Conservation (phyloP, 148 eudicot species). For the Beta vulgaris region DNA sequence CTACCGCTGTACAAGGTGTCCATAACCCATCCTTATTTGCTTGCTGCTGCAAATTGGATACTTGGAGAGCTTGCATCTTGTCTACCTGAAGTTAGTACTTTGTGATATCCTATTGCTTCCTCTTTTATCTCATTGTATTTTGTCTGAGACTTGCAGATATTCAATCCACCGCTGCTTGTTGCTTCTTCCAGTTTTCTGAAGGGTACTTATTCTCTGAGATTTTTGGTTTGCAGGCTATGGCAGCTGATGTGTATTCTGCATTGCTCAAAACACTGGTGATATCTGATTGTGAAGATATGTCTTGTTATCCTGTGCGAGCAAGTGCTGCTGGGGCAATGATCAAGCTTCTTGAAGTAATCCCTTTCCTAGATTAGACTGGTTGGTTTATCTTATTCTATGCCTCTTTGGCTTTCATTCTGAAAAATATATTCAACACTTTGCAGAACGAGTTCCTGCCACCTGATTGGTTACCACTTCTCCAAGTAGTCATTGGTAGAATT, state of each 20-base stretch:
- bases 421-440: slow-evolving; percentile 7
- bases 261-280: slow-evolving; percentile 54
- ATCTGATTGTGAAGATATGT: slow-evolving; percentile 50
- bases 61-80: slow-evolving; percentile 78
- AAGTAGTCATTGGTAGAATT: slow-evolving; percentile 54
- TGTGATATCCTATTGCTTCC: neutral
- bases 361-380: neutral
- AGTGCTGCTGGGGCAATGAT: slow-evolving; percentile 76
- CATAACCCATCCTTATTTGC: slow-evolving; percentile 43
- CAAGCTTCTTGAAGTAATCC: slow-evolving; percentile 59
- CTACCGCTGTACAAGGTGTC: slow-evolving; percentile 58
- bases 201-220: neutral
- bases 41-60: slow-evolving; percentile 79
- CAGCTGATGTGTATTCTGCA: slow-evolving; percentile 59
- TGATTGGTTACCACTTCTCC: slow-evolving; percentile 77
- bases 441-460: slow-evolving; percentile 75
- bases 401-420: slow-evolving; percentile 7
- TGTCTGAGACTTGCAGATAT: neutral
- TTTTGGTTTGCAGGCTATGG: slow-evolving; percentile 49
- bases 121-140: neutral
- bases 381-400: neutral
- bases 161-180: neutral
- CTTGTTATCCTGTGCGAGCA: slow-evolving; percentile 65
- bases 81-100: slow-evolving; percentile 59
- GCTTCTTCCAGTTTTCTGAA: neutral